Conservation (phyloP, 805 yeast species). For the Teunomyces tritomae region DNA sequence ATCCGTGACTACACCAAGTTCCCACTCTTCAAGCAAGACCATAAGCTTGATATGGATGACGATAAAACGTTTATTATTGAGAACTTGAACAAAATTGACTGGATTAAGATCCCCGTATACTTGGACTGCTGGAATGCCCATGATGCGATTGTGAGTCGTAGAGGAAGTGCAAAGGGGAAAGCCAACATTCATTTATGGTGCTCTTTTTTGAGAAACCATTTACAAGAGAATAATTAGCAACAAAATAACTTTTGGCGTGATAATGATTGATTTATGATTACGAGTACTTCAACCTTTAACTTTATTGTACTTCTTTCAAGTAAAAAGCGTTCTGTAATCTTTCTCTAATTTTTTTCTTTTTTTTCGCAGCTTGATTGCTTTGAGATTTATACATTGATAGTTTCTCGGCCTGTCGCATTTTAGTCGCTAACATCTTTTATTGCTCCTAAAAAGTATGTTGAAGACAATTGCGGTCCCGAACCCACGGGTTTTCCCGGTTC, state of each 20-base stretch:
- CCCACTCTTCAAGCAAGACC: slow-evolving; percentile 28
- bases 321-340: no score
- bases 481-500: neutral
- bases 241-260: neutral
- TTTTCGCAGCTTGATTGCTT: no score
- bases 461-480: no score
- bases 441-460: no score
- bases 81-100: slow-evolving; percentile 59
- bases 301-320: no score
- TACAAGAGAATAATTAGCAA: slow-evolving; percentile 9
- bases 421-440: no score
- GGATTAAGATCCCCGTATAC: slow-evolving; percentile 77
- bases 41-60: slow-evolving; percentile 31
- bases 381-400: no score
- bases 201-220: slow-evolving; percentile 33
- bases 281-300: no score
- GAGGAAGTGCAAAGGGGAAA: slow-evolving; percentile 58
- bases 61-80: slow-evolving; percentile 42
- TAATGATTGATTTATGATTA: no score
- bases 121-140: slow-evolving; percentile 78
- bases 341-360: no score
- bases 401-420: no score
- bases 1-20: slow-evolving; percentile 15
- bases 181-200: slow-evolving; percentile 53
- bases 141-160: slow-evolving; percentile 79